Evolutionary conservation across 345 rosid species (phyloP).

Genomic region (Rhodamnia rubescens): DNA sequence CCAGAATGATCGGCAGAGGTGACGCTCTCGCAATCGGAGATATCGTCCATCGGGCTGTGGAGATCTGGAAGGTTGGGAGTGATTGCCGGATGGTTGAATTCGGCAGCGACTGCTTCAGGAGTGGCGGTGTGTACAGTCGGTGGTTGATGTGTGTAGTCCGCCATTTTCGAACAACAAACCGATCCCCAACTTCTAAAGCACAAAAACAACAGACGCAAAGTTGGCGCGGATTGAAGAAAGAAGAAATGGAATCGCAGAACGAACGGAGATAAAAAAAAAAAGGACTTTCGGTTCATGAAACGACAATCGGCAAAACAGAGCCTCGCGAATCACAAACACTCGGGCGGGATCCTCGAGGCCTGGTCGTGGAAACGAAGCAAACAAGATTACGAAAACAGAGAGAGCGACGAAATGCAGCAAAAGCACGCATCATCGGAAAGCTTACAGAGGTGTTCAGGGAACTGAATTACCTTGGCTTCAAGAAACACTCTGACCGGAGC

Average conservation of each 20-base stretch:
- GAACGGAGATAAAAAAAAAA: neutral
- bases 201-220: neutral
- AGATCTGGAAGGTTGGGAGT: neutral
- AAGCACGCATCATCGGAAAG: neutral
- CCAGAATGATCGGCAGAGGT: neutral
- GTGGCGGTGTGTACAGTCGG: neutral
- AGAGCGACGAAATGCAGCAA: no score
- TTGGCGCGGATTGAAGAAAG: neutral
- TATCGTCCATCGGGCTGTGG: neutral
- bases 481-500: neutral
- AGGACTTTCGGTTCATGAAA: neutral
- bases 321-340: no score
- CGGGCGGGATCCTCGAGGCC: no score
- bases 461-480: neutral
- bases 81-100: neutral
- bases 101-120: neutral
- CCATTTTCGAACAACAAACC: neutral
- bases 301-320: neutral
- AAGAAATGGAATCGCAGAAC: neutral
- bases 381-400: no score
- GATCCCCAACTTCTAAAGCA: neutral
- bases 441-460: neutral
- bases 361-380: no score
- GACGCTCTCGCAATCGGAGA: slow-evolving; percentile 64
- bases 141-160: neutral